Base-by-base conservation (phyloP, 1,139 yeast genomes). In the Sugiyamaella pinicola region DNA sequence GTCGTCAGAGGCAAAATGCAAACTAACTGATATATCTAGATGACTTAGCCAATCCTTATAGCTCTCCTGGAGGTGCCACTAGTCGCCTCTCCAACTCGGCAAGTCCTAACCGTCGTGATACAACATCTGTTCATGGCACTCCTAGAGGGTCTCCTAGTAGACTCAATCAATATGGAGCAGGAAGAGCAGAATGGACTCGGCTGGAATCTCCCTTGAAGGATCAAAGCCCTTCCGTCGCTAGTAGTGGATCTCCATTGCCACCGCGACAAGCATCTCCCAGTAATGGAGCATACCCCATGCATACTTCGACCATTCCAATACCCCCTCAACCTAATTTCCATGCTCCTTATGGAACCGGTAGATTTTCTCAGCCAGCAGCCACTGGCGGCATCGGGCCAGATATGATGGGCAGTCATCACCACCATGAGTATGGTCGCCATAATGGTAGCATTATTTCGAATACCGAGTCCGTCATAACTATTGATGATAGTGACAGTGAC, bases 171-270 rank as follows among this genome's bases (percentile, higher is more conserved):
- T 48, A 45, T 44, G 29, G 47, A 10, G 56, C 60, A 37, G 54
- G 55, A 12, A 51, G 68, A 51, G 61, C 66, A 12, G 66, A 64
- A 34, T 64, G 68, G 65, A 62, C 68, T 17, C 58, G 68, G 1
- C 51, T 62, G 17, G 68, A 66, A 52, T 62, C 67, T 8, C 68
- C 68, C 10, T 59, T 59, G 15, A 53, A 60, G 22, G 67, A 61
- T 39, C 64, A 58, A 35, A 59, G 62, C 13, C 61, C 66, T 22
- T 22, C 39, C 5, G 17, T 44, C 13, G 63, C 63, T 55, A 57
- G 55, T 12, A 60, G 62, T 51, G 63, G 37, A 22, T 10, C 35
- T 4, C 40, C 49, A 43, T 21, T 54, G 22, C 31, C 31, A 3
- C 31, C 31, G n/a, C 21, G 53, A 35, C 19, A 45, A 15, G 28